Evolutionary conservation across 2,329 filamentous ascomycete species (phyloP).

Genomic region (Talaromyces sp.): DNA sequence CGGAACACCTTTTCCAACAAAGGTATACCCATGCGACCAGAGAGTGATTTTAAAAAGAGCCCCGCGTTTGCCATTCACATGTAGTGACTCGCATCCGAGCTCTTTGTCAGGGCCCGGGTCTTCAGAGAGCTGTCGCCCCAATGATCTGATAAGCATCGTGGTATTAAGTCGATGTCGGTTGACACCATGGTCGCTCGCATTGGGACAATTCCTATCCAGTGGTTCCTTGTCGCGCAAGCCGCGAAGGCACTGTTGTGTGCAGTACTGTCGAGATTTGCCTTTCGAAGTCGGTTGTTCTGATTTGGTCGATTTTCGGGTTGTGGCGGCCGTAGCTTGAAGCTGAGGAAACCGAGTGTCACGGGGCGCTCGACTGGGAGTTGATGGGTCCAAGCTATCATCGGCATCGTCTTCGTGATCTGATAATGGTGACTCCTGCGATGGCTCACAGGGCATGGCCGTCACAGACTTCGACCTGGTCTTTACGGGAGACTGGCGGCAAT

Average conservation of each 20-base stretch:
- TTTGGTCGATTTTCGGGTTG: conserved; percentile 14
- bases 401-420: neutral
- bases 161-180: conserved; percentile 1
- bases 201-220: conserved; percentile 1
- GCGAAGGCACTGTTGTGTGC: neutral
- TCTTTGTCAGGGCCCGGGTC: neutral
- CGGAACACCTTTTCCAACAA: conserved; percentile 26
- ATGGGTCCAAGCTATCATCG: neutral
- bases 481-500: conserved; percentile 20
- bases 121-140: conserved; percentile 10
- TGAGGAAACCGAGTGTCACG: neutral
- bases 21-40: conserved; percentile 28
- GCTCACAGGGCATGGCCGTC: conserved; percentile 12
- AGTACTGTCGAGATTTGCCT: conserved; percentile 48
- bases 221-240: neutral
- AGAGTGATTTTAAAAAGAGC: conserved; percentile 30
- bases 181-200: neutral
- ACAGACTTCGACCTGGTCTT: conserved; percentile 20
- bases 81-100: conserved; percentile 23
- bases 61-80: conserved; percentile 26
- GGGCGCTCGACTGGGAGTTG: neutral
- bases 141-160: neutral
- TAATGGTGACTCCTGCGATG: conserved; percentile 2
- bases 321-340: neutral
- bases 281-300: conserved; percentile 63